These are phyloP conservation scores for Rhypophila decipiens DNA, from an alignment of 495 filamentous ascomycete species.

Conservation along the genomic window DNA sequence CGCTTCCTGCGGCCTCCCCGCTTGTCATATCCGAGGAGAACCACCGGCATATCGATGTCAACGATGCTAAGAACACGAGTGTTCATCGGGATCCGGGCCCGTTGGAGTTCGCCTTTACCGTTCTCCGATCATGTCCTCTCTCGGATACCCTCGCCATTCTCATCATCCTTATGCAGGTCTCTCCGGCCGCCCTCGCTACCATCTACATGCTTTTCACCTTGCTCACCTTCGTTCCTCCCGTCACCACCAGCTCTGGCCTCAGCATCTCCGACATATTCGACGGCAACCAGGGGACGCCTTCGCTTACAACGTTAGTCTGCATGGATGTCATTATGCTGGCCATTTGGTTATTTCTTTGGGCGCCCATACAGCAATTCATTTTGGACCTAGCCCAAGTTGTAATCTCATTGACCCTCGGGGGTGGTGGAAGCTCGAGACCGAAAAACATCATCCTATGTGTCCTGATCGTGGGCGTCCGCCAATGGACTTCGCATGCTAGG, in stretches of 20 bases:
- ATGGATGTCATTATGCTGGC: conserved; percentile 76
- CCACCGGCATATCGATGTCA: conserved; percentile 58
- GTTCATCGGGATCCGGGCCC: conserved; percentile 57
- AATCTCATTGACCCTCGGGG: conserved; percentile 88
- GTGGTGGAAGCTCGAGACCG: conserved; percentile 71
- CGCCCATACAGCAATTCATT: conserved; percentile 77
- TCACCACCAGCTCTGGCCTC: conserved; percentile 47
- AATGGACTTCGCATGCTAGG: conserved; percentile 51
- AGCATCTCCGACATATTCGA: conserved; percentile 48
- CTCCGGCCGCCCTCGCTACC: conserved; percentile 79
- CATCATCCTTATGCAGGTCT: conserved; percentile 95
- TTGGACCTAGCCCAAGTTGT: conserved; percentile 95
- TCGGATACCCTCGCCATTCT: conserved; percentile 96
- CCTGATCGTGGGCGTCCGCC: conserved; percentile 69
- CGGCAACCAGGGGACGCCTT: conserved; percentile 55
- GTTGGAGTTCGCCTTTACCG: conserved; percentile 70
- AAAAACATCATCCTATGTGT: conserved; percentile 73
- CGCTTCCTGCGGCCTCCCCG: conserved; percentile 27
- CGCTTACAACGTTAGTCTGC: conserved; percentile 71
- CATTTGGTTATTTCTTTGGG: conserved; percentile 87
- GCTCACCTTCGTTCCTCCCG: conserved; percentile 85
- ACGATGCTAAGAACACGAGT: conserved; percentile 59
- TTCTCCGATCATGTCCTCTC: conserved; percentile 83
- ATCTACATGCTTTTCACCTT: conserved; percentile 92
- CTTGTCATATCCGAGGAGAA: conserved; percentile 37